Percentiles rank a stretch among this genome's conserved stretches.
phyloP scores from a whole-genome alignment of 192 early-diverging fungal genomes.

The Backusella westeae region DNA sequence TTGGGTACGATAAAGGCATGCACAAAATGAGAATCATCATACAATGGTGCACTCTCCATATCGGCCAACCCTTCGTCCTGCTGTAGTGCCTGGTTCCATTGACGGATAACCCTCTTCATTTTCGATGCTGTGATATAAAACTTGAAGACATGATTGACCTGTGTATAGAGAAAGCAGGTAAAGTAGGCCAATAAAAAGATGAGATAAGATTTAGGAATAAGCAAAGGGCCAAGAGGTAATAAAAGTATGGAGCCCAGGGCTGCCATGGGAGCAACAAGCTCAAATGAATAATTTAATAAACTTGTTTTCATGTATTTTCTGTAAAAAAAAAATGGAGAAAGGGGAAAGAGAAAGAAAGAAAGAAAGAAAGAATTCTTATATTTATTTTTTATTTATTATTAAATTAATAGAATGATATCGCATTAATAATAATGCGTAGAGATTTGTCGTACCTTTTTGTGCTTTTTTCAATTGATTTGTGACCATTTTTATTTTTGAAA shows the following conservation, averaged over 20 bases:
- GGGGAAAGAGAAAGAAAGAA: not conserved
- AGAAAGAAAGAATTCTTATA: not conserved
- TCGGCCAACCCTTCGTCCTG: slow-evolving; percentile 3
- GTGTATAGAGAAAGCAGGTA: slow-evolving; percentile 39
- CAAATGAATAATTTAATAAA: slow-evolving; percentile 41
- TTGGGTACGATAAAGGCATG: slow-evolving; percentile 75
- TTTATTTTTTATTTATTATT: not conserved
- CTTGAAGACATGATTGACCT: slow-evolving; percentile 46
- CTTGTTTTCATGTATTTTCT: not conserved
- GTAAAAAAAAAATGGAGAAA: not conserved
- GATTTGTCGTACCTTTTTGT: not conserved
- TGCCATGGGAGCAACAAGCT: slow-evolving; percentile 44
- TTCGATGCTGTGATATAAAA: slow-evolving; percentile 42
- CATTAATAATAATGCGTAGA: not conserved
- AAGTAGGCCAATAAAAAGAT: slow-evolving; percentile 46
- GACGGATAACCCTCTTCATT: slow-evolving; percentile 39
- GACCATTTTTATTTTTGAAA: not conserved
- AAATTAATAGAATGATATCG: too few species aligned
- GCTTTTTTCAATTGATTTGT: not conserved
- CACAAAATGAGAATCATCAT: slow-evolving; percentile 41
- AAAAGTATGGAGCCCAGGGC: slow-evolving; percentile 40
- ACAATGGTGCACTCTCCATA: slow-evolving; percentile 13
- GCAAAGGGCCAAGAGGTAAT: slow-evolving; percentile 40
- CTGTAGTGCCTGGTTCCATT: slow-evolving; percentile 31
- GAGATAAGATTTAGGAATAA: slow-evolving; percentile 43